Conservation (phyloP, 345 rosid genomes). For the Citrus maxima region DNA sequence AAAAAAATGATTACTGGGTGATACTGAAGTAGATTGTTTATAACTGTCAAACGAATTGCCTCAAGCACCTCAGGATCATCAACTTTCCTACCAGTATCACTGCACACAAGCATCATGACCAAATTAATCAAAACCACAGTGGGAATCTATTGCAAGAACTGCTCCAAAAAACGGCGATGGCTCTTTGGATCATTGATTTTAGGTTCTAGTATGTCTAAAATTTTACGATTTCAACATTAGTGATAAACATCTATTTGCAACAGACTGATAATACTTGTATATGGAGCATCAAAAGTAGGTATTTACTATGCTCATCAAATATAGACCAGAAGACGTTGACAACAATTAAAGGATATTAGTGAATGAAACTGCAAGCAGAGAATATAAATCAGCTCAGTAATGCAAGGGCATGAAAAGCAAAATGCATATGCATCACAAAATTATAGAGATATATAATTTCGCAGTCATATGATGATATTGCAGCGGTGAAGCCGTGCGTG, state of each 20-base stretch:
- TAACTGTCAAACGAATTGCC: slow-evolving; percentile 92
- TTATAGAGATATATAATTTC: no score
- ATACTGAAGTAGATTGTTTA: slow-evolving; percentile 80
- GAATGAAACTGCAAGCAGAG: no score
- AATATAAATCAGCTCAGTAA: no score
- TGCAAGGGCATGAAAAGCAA: no score
- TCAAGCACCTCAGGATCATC: slow-evolving; percentile 95
- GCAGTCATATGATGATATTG: no score
- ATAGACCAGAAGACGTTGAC: neutral
- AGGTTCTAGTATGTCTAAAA: no score
- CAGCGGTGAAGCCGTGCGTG: no score
- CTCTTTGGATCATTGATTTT: neutral
- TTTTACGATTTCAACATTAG: neutral
- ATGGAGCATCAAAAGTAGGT: neutral
- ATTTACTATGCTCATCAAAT: neutral
- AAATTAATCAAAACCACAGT: slow-evolving; percentile 6
- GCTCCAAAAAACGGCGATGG: neutral
- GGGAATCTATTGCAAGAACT: neutral
- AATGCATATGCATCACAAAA: no score
- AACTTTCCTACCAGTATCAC: slow-evolving; percentile 88
- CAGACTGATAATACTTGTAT: neutral
- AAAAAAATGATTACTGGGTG: slow-evolving; percentile 65
- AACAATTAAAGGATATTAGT: neutral
- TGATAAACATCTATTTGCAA: neutral
- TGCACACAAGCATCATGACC: slow-evolving; percentile 30